Evolutionary conservation across 495 filamentous ascomycete species (phyloP), one percentile per base, ranked within the genome.

Genomic region (Glarea lozoyensis): DNA sequence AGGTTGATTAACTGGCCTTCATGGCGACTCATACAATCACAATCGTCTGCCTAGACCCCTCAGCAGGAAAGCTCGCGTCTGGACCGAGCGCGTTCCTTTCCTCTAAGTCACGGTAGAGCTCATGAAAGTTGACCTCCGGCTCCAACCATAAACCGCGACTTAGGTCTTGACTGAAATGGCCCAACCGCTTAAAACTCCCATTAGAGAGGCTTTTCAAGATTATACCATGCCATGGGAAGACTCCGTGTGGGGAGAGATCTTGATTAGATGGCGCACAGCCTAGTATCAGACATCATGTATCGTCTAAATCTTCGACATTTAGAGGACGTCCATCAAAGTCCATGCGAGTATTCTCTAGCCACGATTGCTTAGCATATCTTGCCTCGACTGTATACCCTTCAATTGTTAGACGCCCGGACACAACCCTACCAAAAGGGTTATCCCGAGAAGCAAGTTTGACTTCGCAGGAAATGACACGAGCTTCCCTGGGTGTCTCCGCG

Each of bases 1-100:
- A n/a, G n/a, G n/a, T n/a, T n/a, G n/a, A n/a, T n/a, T n/a, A n/a
- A n/a, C n/a, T n/a, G n/a, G n/a, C n/a, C n/a, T n/a, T n/a, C n/a
- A n/a, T n/a, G n/a, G n/a, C n/a, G n/a, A n/a, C 38, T 40, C 18
- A 40, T 25, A 40, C 38, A 40, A 29, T 40, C 15, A 40, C 38
- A 12, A 40, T 16, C 13, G 15, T 40, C 29, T 23, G 25, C 38
- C 38, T 20, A n/a, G 38, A 40, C 29, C 38, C 38, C 29, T 29
- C 22, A 3, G 13, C 17, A 40, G 38, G 38, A 29, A 27, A 40
- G 25, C 22, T 29, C 25, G 38, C 38, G 13, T 40, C 22, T 29
- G 38, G 15, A 15, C 38, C 38, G 3, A 40, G 7, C 4, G 38
- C 6, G 21, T 40, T 4, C 38, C 29, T 16, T 3, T 29, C 19